A percentile compares a stretch with the other conserved stretches of the same genome.
Conservation (phyloP, 441 rosid species). For the Kokia cookei region DNA sequence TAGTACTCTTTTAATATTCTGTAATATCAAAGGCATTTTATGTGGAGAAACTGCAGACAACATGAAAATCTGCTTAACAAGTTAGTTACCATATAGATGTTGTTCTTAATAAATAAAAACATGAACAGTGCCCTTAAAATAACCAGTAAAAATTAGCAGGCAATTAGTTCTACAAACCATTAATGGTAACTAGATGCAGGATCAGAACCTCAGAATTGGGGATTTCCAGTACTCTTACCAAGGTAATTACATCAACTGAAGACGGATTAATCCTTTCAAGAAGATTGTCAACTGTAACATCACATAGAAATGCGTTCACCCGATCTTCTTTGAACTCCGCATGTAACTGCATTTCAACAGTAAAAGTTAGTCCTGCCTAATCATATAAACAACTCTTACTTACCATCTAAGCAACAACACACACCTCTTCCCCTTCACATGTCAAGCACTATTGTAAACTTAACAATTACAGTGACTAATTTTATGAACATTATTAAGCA, state of each 20-base stretch:
- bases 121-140: not conserved
- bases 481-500: not conserved
- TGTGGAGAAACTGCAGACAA: slow-evolving; percentile 33
- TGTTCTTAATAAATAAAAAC: not conserved
- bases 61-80: slow-evolving; percentile 28
- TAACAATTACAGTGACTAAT: not conserved
- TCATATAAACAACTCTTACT: not conserved
- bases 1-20: slow-evolving; percentile 8
- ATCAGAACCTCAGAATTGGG: not conserved
- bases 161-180: not conserved
- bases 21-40: slow-evolving; percentile 19
- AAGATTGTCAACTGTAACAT: slow-evolving; percentile 18
- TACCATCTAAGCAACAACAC: not conserved
- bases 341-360: slow-evolving; percentile 21
- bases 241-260: slow-evolving; percentile 27
- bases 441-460: not conserved
- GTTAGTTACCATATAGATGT: not conserved
- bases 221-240: slow-evolving; percentile 15
- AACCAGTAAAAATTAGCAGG: not conserved
- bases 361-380: not conserved
- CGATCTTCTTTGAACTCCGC: slow-evolving; percentile 13
- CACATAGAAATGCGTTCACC: slow-evolving; percentile 24
- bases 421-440: not conserved
- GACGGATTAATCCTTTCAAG: slow-evolving; percentile 15
- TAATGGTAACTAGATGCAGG: not conserved